Percentiles rank a stretch among this genome's conserved stretches.
phyloP scores from a whole-genome alignment of 768 basidiomycete species.

The Leucosporidium yakuticum region DNA sequence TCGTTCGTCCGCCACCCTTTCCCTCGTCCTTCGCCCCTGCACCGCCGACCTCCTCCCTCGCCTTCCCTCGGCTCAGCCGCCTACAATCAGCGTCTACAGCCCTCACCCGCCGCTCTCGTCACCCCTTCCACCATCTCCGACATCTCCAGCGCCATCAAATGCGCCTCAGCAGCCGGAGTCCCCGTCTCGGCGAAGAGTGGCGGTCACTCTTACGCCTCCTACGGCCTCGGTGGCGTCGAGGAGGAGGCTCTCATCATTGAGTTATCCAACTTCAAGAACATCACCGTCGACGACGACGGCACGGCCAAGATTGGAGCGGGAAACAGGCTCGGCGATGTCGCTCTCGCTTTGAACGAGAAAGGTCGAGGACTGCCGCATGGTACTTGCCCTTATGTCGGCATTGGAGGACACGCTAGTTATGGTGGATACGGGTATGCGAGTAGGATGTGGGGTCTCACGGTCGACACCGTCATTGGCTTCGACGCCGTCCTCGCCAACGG shows the following conservation, averaged over 20 bases:
- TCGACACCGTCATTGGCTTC: slow-evolving; percentile 51
- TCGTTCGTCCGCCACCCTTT: background rate
- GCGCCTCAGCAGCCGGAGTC: slow-evolving; percentile 8
- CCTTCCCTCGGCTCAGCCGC: slow-evolving; percentile 18
- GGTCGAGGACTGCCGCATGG: slow-evolving; percentile 52
- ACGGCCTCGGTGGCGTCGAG: slow-evolving; percentile 43
- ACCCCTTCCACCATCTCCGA: slow-evolving; percentile 8
- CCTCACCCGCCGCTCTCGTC: slow-evolving; percentile 14
- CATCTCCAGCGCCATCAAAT: slow-evolving; percentile 20
- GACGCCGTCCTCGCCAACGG: slow-evolving; percentile 39
- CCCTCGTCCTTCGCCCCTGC: too few relatives aligned
- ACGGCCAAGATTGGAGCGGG: slow-evolving; percentile 43
- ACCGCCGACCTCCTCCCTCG: too few relatives aligned
- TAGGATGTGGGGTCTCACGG: slow-evolving; percentile 52
- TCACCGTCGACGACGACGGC: slow-evolving; percentile 47
- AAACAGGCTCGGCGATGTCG: slow-evolving; percentile 26
- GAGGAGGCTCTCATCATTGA: slow-evolving; percentile 51
- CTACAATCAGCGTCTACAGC: slow-evolving; percentile 32
- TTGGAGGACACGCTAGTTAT: slow-evolving; percentile 25
- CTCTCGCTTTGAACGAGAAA: slow-evolving; percentile 24
- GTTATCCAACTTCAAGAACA: slow-evolving; percentile 46
- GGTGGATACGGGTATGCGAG: slow-evolving; percentile 48
- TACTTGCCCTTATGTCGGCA: slow-evolving; percentile 48
- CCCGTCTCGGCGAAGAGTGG: slow-evolving; percentile 31
- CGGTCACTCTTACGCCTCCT: slow-evolving; percentile 52